Evolutionary conservation across 768 basidiomycete species (phyloP), one percentile per base, ranked within the genome.

Genomic region (Tephrocybe sp.): DNA sequence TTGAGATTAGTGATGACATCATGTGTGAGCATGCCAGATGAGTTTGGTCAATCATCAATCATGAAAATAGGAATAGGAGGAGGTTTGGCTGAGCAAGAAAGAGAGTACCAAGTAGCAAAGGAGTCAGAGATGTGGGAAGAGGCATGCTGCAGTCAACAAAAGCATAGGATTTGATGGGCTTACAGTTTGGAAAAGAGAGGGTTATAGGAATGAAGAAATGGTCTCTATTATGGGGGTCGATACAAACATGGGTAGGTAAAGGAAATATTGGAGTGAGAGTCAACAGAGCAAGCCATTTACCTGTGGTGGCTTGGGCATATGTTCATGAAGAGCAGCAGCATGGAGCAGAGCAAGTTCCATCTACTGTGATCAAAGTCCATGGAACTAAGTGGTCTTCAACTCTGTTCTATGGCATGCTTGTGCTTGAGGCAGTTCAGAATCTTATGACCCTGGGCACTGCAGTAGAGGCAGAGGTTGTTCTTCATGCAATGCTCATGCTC

Each of bases 11-110:
- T 49, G 6, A 71, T 51, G 32, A 73, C 59, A 47, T 71, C 65
- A 36, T 74, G 69, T 30, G 70, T 73, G 38, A 74, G 62, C 8
- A 70, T 53, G 9, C 74, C 74, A 40, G 68, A 71, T 25, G 68
- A 62, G 30, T 73, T 66, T 9, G 69, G 73, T 37, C 66, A 58
- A 51, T 72, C 61, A 42, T 67, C 65, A 26, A 67, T 24, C 13
- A n/a, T 44, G 42, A 16, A 44, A 30, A 27, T 44, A 30, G 51
- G 67, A 27, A 67, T 48, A 16, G 69, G 68, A n/a, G 49, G 44
- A 35, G 61, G 52, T 57, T 68, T 69, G 9, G 51, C 27, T n/a
- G 35, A 13, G 22, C n/a, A 18, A 18, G 67, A 59, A 40, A 72
- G 54, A 15, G 47, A 52, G 55, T 52, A 18, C 58, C 59, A n/a